Evolutionary conservation across 345 rosid species (phyloP), one percentile per base, ranked within the genome.

Genomic region (Corchorus olitorius): DNA sequence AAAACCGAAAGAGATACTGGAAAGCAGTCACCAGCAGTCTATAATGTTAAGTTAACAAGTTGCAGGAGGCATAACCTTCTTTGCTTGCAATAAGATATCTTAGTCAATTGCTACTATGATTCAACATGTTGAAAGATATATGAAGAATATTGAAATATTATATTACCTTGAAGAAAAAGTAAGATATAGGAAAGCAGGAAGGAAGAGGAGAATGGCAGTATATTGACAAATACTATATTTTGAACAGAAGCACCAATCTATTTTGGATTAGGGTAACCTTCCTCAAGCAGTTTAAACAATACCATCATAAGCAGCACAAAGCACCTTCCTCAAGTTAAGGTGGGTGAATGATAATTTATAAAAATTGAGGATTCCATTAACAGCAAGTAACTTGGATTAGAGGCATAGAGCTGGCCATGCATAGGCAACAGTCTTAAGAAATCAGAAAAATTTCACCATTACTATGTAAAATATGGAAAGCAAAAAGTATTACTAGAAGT

Each of bases 371-470:
- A 63, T 72, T 65, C 39, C 16, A 64, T 3, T 45, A 35, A 65
- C 10, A 69, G 70, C 70, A 41, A 63, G n/a, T 60, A 62, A 72
- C 68, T 11, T 19, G 70, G 74, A 70, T 48, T 74, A 76, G 73
- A 62, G 60, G 43, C 62, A 13, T 14, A 27, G 64, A 45, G 56
- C n/a, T 52, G 48, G 48, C 43, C 74, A 71, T 79, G 4, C 50
- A 19, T 48, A 56, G 59, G 33, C 48, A 58, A 22, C 20, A 59
- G 33, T 63, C 69, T 70, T 67, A 11, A 33, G 65, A 62, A 33
- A 5, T 17, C 11, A 33, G 66, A 13, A 62, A 33, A 52, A 15
- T 53, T 5, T 19, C 19, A 53, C 46, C 1, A 14, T 22, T 11
- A 35, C 39, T 15, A 37, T 62, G 39, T 35, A 33, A 14, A 63